Evolutionary conservation across 2,329 filamentous ascomycete species (phyloP), one percentile per base, ranked within the genome.

Genomic region (Mycogone perniciosa): DNA sequence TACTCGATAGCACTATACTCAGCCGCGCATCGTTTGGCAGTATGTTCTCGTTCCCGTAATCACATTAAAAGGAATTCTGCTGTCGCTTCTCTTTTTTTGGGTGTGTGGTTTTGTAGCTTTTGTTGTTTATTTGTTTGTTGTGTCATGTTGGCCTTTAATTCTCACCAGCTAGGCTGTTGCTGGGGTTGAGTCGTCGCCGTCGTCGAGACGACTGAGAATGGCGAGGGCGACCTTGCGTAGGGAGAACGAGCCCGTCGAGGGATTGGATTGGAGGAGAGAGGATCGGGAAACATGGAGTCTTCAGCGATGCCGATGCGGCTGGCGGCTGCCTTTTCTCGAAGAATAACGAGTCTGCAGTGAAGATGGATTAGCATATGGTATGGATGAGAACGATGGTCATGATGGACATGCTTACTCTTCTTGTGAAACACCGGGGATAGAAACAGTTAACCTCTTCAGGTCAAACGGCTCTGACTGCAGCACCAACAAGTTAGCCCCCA

Each of bases 381-480:
- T 41, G 11, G 37, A 7, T 11, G 46, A 44, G 26, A 33, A n/a
- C 11, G 40, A 38, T 34, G 6, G 6, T 29, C 31, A 35, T 41
- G 30, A 45, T 46, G 39, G 38, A 37, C 5, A 13, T 31, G 69
- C 79, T 65, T 72, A 82, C 79, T 84, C 79, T 57, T 82, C 77
- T 56, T 80, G 72, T 42, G 76, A 76, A 39, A 82, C 69, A 37
- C 80, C 80, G 2, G 78, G 77, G 10, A 83, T 66, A 40, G 65
- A 66, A 38, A 76, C 68, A n/a, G 71, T 66, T 60, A 80, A 77
- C 52, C 73, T 74, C 61, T 77, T 76, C 60, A 82, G 76, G 62
- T 82, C 72, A 65, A 79, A 84, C 0, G 80, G 80, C 7, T 74
- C 73, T 45, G 79, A 82, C 80, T 82, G 53, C n/a, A 40, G 27